Conservation (phyloP, 768 basidiomycete species). For the Podaxis sp. region DNA sequence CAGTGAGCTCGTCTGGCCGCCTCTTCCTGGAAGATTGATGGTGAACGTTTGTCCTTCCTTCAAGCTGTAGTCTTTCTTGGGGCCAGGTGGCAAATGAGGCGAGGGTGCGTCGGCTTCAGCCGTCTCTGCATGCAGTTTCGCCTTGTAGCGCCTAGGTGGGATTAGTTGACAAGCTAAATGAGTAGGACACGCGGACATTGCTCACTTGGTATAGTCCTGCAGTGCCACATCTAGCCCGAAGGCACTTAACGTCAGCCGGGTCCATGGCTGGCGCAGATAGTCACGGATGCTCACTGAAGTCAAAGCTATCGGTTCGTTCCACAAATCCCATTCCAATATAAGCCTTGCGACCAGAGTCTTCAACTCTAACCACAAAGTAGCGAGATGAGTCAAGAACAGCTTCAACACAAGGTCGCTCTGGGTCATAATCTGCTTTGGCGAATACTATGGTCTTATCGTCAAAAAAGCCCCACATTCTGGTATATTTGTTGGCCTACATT, state of each 20-base stretch:
- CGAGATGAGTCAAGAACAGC: constrained; percentile 94
- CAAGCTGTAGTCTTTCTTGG: constrained; percentile 91
- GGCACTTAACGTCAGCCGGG: neutral
- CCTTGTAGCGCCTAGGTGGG: constrained; percentile 55
- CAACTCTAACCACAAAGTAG: constrained; percentile 91
- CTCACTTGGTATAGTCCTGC: constrained; percentile 83
- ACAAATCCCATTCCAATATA: constrained; percentile 94
- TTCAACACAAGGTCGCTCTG: constrained; percentile 81
- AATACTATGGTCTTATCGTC: constrained; percentile 55
- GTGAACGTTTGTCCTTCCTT: constrained; percentile 96
- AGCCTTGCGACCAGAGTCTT: constrained; percentile 84
- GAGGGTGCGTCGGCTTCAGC: constrained; percentile 47
- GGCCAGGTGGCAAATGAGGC: constrained; percentile 72
- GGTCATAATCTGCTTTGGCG: constrained; percentile 82
- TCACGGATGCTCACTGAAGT: constrained; percentile 68
- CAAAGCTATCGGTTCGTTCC: constrained; percentile 87
- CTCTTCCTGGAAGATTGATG: constrained; percentile 85
- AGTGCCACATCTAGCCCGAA: constrained; percentile 67
- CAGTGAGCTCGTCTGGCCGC: constrained; percentile 41
- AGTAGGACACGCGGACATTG: neutral
- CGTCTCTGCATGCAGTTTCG: constrained; percentile 55
- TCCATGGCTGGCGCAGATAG: neutral
- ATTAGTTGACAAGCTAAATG: neutral
- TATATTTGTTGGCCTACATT: constrained; percentile 48
- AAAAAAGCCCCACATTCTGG: neutral